These are phyloP conservation scores for Helichrysum umbraculigerum DNA, from an alignment of 129 eudicot genomes.

Conservation along the genomic window DNA sequence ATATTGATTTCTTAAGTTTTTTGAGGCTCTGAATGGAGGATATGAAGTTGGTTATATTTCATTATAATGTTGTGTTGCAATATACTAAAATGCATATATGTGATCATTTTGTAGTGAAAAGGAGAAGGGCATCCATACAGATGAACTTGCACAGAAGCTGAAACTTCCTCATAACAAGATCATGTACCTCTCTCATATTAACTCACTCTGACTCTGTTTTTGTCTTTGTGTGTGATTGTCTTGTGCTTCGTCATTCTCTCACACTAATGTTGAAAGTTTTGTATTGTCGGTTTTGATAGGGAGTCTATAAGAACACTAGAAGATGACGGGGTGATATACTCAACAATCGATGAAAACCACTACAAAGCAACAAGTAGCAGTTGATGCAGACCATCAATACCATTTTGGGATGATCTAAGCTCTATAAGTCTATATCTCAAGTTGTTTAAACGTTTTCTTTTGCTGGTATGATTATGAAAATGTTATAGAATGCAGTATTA, in stretches of 20 bases:
- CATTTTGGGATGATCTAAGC: conserved; percentile 5
- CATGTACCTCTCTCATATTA: conserved; percentile 45
- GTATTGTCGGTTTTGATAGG: conserved; percentile 35
- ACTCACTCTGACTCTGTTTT: background rate
- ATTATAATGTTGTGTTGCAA: background rate
- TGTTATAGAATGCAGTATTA: conserved; percentile 1
- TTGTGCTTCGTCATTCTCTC: background rate
- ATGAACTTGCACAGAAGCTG: conserved; percentile 65
- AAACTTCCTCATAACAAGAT: conserved; percentile 63
- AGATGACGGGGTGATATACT: conserved; percentile 82
- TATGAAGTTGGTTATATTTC: background rate
- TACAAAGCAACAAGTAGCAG: conserved; percentile 67
- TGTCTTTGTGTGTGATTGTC: background rate
- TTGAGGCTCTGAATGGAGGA: background rate
- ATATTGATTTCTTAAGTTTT: background rate
- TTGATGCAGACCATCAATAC: conserved; percentile 25
- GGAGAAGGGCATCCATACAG: conserved; percentile 73
- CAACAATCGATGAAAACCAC: conserved; percentile 84
- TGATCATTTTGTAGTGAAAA: conserved; percentile 42
- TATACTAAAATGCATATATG: background rate
- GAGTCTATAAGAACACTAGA: conserved; percentile 76
- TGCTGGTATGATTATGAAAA: conserved; percentile 6
- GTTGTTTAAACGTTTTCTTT: conserved; percentile 14
- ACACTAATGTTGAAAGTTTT: conserved; percentile 5
- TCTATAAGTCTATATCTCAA: conserved; percentile 1